Percentiles rank a stretch among this genome's conserved stretches.
Evolutionary conservation across 1,284 basidiomycete species (phyloP).

Genomic region (Trametes sp.): DNA sequence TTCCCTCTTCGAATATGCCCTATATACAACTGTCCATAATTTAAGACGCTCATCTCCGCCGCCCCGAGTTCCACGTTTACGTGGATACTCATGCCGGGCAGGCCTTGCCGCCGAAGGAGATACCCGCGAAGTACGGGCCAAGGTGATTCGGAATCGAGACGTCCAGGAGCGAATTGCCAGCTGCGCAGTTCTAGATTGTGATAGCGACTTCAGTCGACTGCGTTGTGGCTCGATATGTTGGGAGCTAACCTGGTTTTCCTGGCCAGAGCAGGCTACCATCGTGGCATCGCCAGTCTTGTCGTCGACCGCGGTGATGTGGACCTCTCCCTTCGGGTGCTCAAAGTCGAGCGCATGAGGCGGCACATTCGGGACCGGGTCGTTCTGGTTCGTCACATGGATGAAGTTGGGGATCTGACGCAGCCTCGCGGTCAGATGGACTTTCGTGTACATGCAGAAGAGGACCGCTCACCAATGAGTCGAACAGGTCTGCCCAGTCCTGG

Average conservation of each 20-base stretch:
- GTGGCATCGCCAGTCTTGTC: constrained; percentile 25
- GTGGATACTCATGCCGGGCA: constrained; percentile 30
- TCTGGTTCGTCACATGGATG: constrained; percentile 46
- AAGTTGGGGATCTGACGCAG: constrained; percentile 35
- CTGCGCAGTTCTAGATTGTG: constrained; percentile 37
- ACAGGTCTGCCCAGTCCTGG: constrained; percentile 30
- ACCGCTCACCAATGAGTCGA: constrained; percentile 22
- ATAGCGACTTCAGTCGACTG: not conserved
- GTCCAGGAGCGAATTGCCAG: constrained; percentile 33
- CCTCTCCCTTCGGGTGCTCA: constrained; percentile 45
- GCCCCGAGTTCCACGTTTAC: not conserved
- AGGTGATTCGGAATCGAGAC: constrained; percentile 38
- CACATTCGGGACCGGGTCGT: constrained; percentile 47
- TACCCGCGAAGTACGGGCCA: constrained; percentile 39
- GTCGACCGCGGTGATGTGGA: constrained; percentile 42
- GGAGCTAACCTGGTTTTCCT: constrained; percentile 37
- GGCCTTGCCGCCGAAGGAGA: constrained; percentile 38
- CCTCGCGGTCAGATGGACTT: not conserved
- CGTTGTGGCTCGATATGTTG: not conserved
- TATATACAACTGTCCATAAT: not conserved
- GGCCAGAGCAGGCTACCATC: constrained; percentile 42
- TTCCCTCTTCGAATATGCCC: not conserved
- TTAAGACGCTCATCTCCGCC: not conserved
- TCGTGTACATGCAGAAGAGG: not conserved
- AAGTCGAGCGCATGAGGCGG: constrained; percentile 44